These are phyloP conservation scores for Pythium graminicola DNA, from an alignment of 352 stramenopile genomes.

Conservation along the genomic window DNA sequence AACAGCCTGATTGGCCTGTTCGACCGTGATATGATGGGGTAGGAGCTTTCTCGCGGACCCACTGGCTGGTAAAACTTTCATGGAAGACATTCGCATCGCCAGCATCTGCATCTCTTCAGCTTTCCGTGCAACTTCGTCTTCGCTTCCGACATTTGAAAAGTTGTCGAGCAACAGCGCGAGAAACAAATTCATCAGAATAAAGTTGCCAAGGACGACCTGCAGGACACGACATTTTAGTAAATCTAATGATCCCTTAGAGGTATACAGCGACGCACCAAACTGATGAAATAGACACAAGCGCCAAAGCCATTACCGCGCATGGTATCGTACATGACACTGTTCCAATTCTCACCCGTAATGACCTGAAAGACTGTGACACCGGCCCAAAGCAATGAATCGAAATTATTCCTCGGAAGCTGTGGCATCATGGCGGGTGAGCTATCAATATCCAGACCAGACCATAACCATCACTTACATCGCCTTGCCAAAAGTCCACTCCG, in stretches of 20 bases:
- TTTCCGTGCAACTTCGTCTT: slow-evolving; percentile 36
- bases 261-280: slow-evolving; percentile 34
- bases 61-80: slow-evolving; percentile 39
- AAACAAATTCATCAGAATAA: slow-evolving; percentile 94
- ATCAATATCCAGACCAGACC: neutral
- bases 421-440: neutral
- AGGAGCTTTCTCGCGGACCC: neutral
- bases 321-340: slow-evolving; percentile 91
- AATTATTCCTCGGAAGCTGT: slow-evolving; percentile 77
- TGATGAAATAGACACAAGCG: slow-evolving; percentile 83
- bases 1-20: neutral
- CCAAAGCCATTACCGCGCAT: slow-evolving; percentile 71
- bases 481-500: slow-evolving; percentile 54
- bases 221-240: neutral
- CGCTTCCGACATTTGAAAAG: slow-evolving; percentile 73
- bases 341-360: slow-evolving; percentile 94
- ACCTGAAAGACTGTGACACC: slow-evolving; percentile 90
- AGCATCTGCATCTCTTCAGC: slow-evolving; percentile 46
- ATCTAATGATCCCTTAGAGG: neutral
- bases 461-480: slow-evolving; percentile 27
- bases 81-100: slow-evolving; percentile 47
- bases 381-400: slow-evolving; percentile 80
- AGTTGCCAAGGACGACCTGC: slow-evolving; percentile 78
- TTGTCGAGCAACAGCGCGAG: slow-evolving; percentile 89
- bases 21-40: neutral